Base-by-base conservation (phyloP, 306 rosid genomes). In the Cucurbita maxima region DNA sequence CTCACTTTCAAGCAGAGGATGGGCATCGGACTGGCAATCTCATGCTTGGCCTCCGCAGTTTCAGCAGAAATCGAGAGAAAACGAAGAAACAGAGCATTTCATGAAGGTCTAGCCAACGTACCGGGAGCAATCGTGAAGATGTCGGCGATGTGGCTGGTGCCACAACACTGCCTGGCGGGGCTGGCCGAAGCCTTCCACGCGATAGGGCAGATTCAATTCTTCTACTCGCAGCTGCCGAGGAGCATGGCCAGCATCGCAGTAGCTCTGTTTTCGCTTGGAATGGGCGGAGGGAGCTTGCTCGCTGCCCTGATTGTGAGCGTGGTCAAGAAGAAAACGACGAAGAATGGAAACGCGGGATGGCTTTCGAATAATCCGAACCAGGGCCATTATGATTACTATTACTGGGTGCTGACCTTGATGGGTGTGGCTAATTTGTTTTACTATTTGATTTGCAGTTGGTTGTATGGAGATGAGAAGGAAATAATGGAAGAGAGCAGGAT, bases 121-220 rank as follows among this genome's bases (percentile, higher is more conserved):
- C 80, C 80, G 0, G 15, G 6, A 7, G 89, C 81, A 0, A 58
- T 84, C 10, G 86, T 84, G 58, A 72, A 55, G 74, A 88, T 90
- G 92, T 83, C 92, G 19, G 92, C 87, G 3, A 72, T 81, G 90
- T 93, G 98, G 98, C 55, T 93, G 9, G 84, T 81, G 1, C 97
- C 90, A 0, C 98, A 93, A 3, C 41, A 84, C 7, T 84, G 89
- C 80, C 72, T 93, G 2, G 16, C 4, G 57, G 97, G 97, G 64
- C 22, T 87, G 11, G 96, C 90, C 1, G 96, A 93, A 81, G 97
- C 82, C 2, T 81, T 90, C 9, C 87, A 88, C 50, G 72, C 73
- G 0, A 88, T 90, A 41, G 97, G 89, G 61, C 93, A 88, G 63
- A 80, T 87, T 19, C 94, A 93, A 74, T 93, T 90, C 57, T 93